Conservation (phyloP, 1,139 yeast genomes). For the Blastobotrys petasosporus region DNA sequence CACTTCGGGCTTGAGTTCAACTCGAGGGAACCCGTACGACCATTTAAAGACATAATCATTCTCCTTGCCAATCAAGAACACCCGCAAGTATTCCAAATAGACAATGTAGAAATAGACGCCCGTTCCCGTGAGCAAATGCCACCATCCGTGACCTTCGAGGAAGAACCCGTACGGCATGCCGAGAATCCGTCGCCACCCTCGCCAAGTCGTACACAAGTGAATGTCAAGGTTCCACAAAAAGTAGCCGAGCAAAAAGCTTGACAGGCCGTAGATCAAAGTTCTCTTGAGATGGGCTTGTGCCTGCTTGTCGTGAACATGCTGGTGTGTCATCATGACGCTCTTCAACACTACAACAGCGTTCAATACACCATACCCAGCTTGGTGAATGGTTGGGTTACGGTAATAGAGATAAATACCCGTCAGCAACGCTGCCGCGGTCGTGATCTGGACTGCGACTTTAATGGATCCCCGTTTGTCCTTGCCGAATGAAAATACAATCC, state of each 20-base stretch:
- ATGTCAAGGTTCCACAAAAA: constrained; percentile 82
- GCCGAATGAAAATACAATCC: constrained; percentile 76
- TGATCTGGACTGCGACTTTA: constrained; percentile 29
- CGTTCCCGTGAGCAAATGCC: constrained; percentile 85
- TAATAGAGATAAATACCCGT: constrained; percentile 60
- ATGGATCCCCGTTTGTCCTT: constrained; percentile 37
- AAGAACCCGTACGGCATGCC: constrained; percentile 87
- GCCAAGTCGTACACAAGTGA: constrained; percentile 64
- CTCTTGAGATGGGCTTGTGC: constrained; percentile 46
- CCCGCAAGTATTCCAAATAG: constrained; percentile 60
- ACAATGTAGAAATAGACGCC: constrained; percentile 69
- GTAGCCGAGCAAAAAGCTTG: constrained; percentile 67
- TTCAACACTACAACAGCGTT: constrained; percentile 56
- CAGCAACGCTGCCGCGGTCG: constrained; percentile 45
- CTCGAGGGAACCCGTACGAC: constrained; percentile 44
- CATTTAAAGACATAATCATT: constrained; percentile 49
- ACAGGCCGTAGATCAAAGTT: constrained; percentile 56
- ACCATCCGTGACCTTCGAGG: constrained; percentile 95
- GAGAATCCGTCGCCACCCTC: constrained; percentile 54
- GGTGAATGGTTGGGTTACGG: constrained; percentile 85
- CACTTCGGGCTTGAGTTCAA: constrained; percentile 17
- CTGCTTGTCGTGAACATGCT: constrained; percentile 44
- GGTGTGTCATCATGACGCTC: constrained; percentile 46
- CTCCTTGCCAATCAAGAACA: constrained; percentile 50
- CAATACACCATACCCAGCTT: constrained; percentile 63